Evolutionary conservation across 2,329 filamentous ascomycete species (phyloP), one percentile per base, ranked within the genome.

Genomic region (Teratosphaeria zuluensis): DNA sequence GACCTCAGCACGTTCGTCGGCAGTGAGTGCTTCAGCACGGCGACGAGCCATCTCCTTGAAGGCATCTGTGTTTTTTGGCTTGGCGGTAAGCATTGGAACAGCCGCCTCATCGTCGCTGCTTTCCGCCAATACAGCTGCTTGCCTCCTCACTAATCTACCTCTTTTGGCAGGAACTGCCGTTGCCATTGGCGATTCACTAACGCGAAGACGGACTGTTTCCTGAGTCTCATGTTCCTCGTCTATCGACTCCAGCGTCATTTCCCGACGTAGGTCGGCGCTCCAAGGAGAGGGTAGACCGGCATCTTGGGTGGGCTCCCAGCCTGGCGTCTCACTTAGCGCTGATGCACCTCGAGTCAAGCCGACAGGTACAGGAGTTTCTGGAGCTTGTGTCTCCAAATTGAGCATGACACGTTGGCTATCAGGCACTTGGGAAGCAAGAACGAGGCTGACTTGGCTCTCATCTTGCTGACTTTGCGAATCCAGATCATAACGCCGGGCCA

Each of bases 41-140:
- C 85, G 68, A 86, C 86, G 65, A 83, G 84, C 65, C 83, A 96
- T 84, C 38, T 86, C 73, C 58, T 82, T 78, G 70, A 94, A 95
- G 0, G 86, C 88, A 63, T 71, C 65, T 42, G 65, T 67, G 51
- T 79, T 77, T 2, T 73, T 73, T 51, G 72, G 64, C 30, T 74
- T 73, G 54, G 62, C 58, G 19, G 42, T 48, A 32, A 53, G 28
- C 9, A 57, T 53, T 2, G 58, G 54, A 51, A 42, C 33, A 58
- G 51, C 42, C 2, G 64, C 55, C 51, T 72, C 70, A 32, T 70
- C 75, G 24, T 68, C 38, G 21, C 35, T 51, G n/a, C 64, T 68
- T 1, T 78, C 75, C 35, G 78, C 78, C 1, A 79, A 78, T 1
- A 77, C 64, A 56, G 71, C 68, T 30, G 67, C 11, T 76, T 69